phyloP scores from a whole-genome alignment of 1,284 basidiomycete genomes.

The Microbotryomycetes sp. region DNA sequence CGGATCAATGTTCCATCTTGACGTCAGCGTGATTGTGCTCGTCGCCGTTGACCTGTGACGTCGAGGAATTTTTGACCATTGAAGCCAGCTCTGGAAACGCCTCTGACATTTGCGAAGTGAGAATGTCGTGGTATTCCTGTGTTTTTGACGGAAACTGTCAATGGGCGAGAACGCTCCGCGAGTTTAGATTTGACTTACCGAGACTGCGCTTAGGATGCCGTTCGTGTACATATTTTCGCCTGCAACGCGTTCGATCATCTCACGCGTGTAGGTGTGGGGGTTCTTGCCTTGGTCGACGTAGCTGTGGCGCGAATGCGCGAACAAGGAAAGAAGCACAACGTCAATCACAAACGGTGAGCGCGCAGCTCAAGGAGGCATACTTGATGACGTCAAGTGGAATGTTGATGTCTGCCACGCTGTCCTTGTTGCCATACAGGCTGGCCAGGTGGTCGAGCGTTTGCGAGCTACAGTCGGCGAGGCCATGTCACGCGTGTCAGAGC shows the following conservation, averaged over 20 bases:
- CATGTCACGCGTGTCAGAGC: not conserved
- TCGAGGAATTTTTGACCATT: not conserved
- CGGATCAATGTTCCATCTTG: not conserved
- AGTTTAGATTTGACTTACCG: constrained; percentile 44
- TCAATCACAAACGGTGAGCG: not conserved
- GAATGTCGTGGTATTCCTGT: constrained; percentile 33
- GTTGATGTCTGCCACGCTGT: constrained; percentile 8
- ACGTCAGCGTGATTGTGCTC: not conserved
- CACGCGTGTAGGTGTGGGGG: constrained; percentile 67
- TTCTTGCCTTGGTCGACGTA: constrained; percentile 70
- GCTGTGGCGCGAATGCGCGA: too few species aligned
- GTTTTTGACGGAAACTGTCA: not conserved
- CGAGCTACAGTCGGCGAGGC: constrained; percentile 4
- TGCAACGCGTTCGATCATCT: constrained; percentile 65
- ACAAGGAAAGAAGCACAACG: not conserved
- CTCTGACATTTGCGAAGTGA: constrained; percentile 23
- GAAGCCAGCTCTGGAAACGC: constrained; percentile 32
- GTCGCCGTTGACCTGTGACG: not conserved
- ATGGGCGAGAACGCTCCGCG: not conserved
- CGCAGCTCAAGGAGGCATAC: too few species aligned
- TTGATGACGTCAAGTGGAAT: constrained; percentile 26
- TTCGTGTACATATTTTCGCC: constrained; percentile 84
- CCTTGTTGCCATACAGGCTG: constrained; percentile 20
- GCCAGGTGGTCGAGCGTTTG: constrained; percentile 25
- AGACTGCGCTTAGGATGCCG: constrained; percentile 69